Evolutionary conservation across 768 basidiomycete species (phyloP).

Genomic region (Tylopilus sp.): DNA sequence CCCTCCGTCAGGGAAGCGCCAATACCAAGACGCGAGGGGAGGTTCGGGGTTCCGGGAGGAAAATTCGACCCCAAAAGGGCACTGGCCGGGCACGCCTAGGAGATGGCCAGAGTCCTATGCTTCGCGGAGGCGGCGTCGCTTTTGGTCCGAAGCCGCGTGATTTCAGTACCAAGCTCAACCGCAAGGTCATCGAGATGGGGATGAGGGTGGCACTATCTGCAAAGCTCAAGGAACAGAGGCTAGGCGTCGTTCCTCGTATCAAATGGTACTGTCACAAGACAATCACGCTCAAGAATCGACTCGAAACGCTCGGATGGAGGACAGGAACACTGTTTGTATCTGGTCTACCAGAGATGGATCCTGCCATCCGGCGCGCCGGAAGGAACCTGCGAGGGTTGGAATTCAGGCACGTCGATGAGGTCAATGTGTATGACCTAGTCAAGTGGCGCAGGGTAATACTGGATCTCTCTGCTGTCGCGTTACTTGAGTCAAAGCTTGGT

Average conservation of each 20-base stretch:
- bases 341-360: slow-evolving; percentile 53
- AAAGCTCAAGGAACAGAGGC: slow-evolving; percentile 68
- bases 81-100: slow-evolving; percentile 87
- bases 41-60: slow-evolving; percentile 84
- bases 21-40: slow-evolving; percentile 90
- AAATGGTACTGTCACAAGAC: slow-evolving; percentile 76
- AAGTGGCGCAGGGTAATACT: slow-evolving; percentile 80
- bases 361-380: slow-evolving; percentile 57
- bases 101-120: slow-evolving; percentile 82
- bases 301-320: slow-evolving; percentile 62
- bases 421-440: slow-evolving; percentile 79
- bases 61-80: slow-evolving; percentile 91
- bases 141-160: slow-evolving; percentile 91
- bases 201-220: slow-evolving; percentile 86
- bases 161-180: slow-evolving; percentile 88
- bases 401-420: slow-evolving; percentile 57
- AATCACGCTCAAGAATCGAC: slow-evolving; percentile 55
- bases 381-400: slow-evolving; percentile 71
- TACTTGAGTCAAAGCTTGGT: slow-evolving; percentile 61
- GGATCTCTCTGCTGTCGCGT: slow-evolving; percentile 80
- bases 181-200: slow-evolving; percentile 91
- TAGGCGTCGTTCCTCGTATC: slow-evolving; percentile 73
- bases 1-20: slow-evolving; percentile 88
- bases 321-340: slow-evolving; percentile 73
- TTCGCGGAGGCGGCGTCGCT: slow-evolving; percentile 87